Evolutionary conservation across 2,329 filamentous ascomycete species (phyloP), one percentile per base, ranked within the genome.

Genomic region (Trematosphaeria pertusa): DNA sequence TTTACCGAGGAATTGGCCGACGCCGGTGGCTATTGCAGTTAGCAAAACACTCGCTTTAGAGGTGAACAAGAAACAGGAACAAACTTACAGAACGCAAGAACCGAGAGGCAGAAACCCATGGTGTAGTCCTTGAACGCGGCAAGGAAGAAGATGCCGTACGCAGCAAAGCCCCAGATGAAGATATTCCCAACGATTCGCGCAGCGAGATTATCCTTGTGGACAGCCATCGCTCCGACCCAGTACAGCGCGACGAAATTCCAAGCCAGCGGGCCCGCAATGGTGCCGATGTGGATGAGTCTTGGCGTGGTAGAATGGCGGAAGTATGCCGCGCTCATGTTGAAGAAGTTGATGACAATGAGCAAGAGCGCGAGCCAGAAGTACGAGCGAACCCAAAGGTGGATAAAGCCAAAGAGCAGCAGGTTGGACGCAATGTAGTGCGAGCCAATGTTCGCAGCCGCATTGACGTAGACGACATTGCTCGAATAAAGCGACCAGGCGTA

Each of bases 211-310:
- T 86, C 75, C 6, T 85, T 81, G 65, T 89, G 79, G 18, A 93
- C 83, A 67, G 89, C 88, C 37, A 92, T 86, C 15, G 91, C 90
- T 7, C 91, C 91, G 60, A 91, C 89, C 89, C 90, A 96, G 78
- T 92, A 93, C 42, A 96, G 80, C 21, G 89, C 88, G 11, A 93
- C 85, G 65, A 94, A 89, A 11, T 87, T 91, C 89, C 90, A 96
- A 1, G 87, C 89, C 58, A 96, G 78, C 5, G 91, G 91, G 0
- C 86, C 89, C 12, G 87, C 87, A 17, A 91, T 84, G 34, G 86
- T 85, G 5, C 89, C 84, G 9, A 86, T 76, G 72, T 96, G 91
- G 59, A 96, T 89, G 62, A 88, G 84, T 50, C 85, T 81, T 3
- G 88, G 84, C 43, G 87, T 86, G 0, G 81, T 82, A 15, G 81